Percentiles rank a stretch among this genome's conserved stretches.
phyloP scores from a whole-genome alignment of 257 asterid species.

The Fraxinus anomala region DNA sequence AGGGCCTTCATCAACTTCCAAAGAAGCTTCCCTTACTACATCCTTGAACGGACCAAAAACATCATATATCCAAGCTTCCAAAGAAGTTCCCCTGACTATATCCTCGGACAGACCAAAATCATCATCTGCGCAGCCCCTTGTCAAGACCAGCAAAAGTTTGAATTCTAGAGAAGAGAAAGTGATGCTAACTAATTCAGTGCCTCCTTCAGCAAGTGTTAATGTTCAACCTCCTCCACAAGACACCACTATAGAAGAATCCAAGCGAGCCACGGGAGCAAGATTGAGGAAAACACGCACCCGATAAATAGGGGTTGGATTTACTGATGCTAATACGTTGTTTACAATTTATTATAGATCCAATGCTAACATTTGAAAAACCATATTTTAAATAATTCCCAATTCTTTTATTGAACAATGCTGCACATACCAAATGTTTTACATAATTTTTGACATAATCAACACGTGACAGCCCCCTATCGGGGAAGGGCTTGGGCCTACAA shows the following conservation, averaged over 20 bases:
- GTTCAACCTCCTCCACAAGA: slow-evolving; percentile 36
- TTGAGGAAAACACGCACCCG: slow-evolving; percentile 41
- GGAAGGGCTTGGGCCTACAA: no score
- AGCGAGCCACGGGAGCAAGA: slow-evolving; percentile 52
- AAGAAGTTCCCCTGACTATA: slow-evolving; percentile 28
- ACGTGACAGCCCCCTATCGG: no score
- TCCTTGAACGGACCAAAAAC: slow-evolving; percentile 46
- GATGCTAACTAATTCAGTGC: slow-evolving; percentile 43
- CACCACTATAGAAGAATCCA: slow-evolving; percentile 40
- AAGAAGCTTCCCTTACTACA: slow-evolving; percentile 37
- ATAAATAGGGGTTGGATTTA: slow-evolving; percentile 22
- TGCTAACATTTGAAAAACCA: background rate
- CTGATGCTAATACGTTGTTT: slow-evolving; percentile 35
- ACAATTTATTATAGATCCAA: slow-evolving; percentile 20
- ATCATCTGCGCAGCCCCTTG: slow-evolving; percentile 26
- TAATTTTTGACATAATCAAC: no score
- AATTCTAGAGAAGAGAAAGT: slow-evolving; percentile 40
- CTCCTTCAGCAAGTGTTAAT: slow-evolving; percentile 35
- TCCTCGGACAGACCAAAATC: slow-evolving; percentile 31
- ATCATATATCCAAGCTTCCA: slow-evolving; percentile 33
- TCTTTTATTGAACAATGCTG: background rate
- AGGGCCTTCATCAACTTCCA: slow-evolving; percentile 32
- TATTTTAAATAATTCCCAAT: background rate
- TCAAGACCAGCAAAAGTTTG: slow-evolving; percentile 37
- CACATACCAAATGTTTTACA: no score